These are phyloP conservation scores for Stereocaulon alpinum DNA, from an alignment of 495 filamentous ascomycete genomes.

Conservation along the genomic window DNA sequence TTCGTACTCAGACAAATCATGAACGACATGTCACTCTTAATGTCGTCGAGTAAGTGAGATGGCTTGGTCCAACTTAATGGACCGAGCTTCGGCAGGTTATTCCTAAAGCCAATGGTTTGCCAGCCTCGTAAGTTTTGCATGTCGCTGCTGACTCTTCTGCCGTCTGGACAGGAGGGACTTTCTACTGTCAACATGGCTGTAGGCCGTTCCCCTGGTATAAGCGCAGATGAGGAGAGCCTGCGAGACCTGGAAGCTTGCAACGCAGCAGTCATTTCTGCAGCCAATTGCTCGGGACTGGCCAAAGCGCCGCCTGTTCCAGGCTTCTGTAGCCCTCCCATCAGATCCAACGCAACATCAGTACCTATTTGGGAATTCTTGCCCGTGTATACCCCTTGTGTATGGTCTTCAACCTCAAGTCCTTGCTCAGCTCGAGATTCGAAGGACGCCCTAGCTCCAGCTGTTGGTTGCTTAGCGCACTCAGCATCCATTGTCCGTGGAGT, in stretches of 20 bases:
- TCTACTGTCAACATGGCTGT: too few species aligned
- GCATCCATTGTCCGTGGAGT: neutral
- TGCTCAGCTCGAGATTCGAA: neutral
- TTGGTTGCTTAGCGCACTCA: neutral
- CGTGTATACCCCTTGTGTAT: neutral
- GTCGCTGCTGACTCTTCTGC: neutral
- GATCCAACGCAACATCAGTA: neutral
- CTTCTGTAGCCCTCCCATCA: neutral
- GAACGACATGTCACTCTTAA: neutral
- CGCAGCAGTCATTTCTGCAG: slow-evolving; percentile 3
- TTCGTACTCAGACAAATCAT: neutral
- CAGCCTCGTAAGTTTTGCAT: neutral
- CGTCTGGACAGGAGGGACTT: too few species aligned
- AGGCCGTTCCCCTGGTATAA: neutral
- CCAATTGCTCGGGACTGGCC: neutral
- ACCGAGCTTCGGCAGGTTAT: neutral
- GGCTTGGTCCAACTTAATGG: neutral
- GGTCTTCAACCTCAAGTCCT: neutral
- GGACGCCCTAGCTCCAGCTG: neutral
- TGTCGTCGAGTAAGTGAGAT: neutral
- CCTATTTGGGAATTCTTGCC: neutral
- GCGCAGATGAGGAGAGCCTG: neutral
- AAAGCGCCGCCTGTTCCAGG: neutral
- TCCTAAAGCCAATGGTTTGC: slow-evolving; percentile 3
- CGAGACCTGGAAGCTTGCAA: neutral